Evolutionary conservation across 495 filamentous ascomycete species (phyloP).

Genomic region (Penicillium roqueforti): DNA sequence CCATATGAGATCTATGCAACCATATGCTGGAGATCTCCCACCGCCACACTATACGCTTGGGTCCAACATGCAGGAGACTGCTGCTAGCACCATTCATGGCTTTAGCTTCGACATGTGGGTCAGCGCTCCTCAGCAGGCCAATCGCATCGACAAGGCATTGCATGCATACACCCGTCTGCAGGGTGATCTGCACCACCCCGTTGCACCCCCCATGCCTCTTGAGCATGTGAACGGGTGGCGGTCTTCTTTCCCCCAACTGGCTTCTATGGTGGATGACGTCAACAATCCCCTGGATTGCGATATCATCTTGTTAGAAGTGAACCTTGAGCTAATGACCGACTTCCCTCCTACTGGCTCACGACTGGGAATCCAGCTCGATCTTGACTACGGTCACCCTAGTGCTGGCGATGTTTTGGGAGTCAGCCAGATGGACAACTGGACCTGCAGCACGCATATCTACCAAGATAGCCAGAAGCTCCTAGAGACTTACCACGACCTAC

Average conservation of each 20-base stretch:
- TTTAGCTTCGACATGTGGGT: conserved; percentile 54
- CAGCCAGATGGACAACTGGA: conserved; percentile 45
- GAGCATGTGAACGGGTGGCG: conserved; percentile 46
- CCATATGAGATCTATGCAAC: conserved; percentile 31
- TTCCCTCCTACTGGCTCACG: conserved; percentile 40
- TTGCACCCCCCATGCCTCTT: conserved; percentile 36
- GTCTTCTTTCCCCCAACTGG: conserved; percentile 42
- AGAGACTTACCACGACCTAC: conserved; percentile 35
- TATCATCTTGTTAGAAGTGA: conserved; percentile 48
- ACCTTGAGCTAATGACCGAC: conserved; percentile 44
- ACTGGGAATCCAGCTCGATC: conserved; percentile 43
- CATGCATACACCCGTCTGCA: conserved; percentile 51
- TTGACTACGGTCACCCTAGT: conserved; percentile 39
- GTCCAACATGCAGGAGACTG: conserved; percentile 33
- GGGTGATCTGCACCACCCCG: conserved; percentile 36
- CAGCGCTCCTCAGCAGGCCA: conserved; percentile 38
- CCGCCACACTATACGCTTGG: conserved; percentile 36
- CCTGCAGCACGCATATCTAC: conserved; percentile 46
- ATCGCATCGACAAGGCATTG: conserved; percentile 39
- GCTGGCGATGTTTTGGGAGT: conserved; percentile 36
- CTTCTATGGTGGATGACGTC: conserved; percentile 33
- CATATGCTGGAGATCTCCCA: conserved; percentile 37
- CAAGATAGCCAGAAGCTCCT: conserved; percentile 33
- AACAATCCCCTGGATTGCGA: conserved; percentile 40
- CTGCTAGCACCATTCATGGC: conserved; percentile 34